Percentiles rank a stretch among this genome's conserved stretches.
Evolutionary conservation across 768 basidiomycete species (phyloP).

Genomic region (Pleurotus cornucopiae): DNA sequence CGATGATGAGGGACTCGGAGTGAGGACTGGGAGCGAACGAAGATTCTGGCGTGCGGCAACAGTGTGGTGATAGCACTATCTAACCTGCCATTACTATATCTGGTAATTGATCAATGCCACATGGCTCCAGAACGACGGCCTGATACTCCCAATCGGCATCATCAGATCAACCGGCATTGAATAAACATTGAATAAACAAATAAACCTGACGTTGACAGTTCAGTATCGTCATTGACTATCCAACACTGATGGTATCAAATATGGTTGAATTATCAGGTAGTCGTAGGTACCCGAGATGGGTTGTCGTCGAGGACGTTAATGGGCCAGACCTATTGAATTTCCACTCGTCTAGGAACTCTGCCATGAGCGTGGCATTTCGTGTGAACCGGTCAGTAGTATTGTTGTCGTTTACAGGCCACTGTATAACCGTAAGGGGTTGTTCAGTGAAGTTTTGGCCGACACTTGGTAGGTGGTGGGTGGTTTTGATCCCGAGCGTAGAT

Average conservation of each 20-base stretch:
- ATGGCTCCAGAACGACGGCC: too few relatives aligned
- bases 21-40: too few relatives aligned
- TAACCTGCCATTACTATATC: too few relatives aligned
- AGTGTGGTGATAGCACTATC: too few relatives aligned
- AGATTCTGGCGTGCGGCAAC: too few relatives aligned
- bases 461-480: conserved; percentile 26
- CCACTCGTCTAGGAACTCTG: conserved; percentile 24
- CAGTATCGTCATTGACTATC: too few relatives aligned
- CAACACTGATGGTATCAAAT: conserved; percentile 5
- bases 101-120: too few relatives aligned
- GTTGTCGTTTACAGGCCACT: conserved; percentile 19
- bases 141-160: too few relatives aligned
- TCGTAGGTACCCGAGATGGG: conserved; percentile 16
- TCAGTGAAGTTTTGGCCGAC: conserved; percentile 33
- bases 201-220: too few relatives aligned
- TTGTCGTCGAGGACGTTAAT: conserved; percentile 13
- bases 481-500: conserved; percentile 19
- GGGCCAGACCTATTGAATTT: conserved; percentile 15
- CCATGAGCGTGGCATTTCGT: conserved; percentile 18
- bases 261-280: conserved; percentile 14
- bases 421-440: conserved; percentile 16
- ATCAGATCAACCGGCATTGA: too few relatives aligned
- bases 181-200: too few relatives aligned
- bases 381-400: conserved; percentile 22
- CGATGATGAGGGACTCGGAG: too few relatives aligned